phyloP scores from a whole-genome alignment of 768 basidiomycete genomes.

The Boletus rubropictus region DNA sequence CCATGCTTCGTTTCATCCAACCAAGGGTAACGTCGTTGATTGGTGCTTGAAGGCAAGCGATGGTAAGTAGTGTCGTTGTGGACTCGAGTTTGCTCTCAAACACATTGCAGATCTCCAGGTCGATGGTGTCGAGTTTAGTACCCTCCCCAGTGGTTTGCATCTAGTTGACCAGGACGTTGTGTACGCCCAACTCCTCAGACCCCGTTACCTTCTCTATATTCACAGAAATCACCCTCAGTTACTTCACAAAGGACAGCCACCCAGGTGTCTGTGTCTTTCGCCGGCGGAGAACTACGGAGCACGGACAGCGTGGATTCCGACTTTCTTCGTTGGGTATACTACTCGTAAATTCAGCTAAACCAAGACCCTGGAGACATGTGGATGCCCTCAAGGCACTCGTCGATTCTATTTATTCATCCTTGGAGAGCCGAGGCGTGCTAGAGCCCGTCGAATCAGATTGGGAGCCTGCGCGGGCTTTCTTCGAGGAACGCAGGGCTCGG shows the following conservation, averaged over 20 bases:
- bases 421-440: constrained; percentile 42
- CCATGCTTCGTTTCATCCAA: constrained; percentile 81
- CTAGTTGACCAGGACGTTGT: constrained; percentile 73
- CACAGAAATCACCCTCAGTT: constrained; percentile 37
- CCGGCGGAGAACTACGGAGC: constrained; percentile 59
- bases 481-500: constrained; percentile 54
- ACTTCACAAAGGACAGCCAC: constrained; percentile 65
- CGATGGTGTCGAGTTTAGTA: constrained; percentile 72
- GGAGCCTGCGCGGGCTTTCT: constrained; percentile 57
- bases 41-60: constrained; percentile 71
- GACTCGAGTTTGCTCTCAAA: background rate
- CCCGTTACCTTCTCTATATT: background rate
- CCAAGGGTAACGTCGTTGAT: constrained; percentile 72
- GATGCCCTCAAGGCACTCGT: constrained; percentile 57
- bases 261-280: constrained; percentile 73
- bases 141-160: constrained; percentile 78
- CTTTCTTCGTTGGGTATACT: constrained; percentile 75
- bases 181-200: constrained; percentile 39
- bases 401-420: constrained; percentile 44
- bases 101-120: constrained; percentile 51
- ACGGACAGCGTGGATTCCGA: constrained; percentile 73
- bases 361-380: constrained; percentile 75
- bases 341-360: constrained; percentile 55
- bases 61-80: constrained; percentile 36
- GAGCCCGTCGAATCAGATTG: constrained; percentile 54